A percentile compares a stretch with the other conserved stretches of the same genome.
phyloP scores from a whole-genome alignment of 129 eudicot species.

The Scalesia atractyloides region DNA sequence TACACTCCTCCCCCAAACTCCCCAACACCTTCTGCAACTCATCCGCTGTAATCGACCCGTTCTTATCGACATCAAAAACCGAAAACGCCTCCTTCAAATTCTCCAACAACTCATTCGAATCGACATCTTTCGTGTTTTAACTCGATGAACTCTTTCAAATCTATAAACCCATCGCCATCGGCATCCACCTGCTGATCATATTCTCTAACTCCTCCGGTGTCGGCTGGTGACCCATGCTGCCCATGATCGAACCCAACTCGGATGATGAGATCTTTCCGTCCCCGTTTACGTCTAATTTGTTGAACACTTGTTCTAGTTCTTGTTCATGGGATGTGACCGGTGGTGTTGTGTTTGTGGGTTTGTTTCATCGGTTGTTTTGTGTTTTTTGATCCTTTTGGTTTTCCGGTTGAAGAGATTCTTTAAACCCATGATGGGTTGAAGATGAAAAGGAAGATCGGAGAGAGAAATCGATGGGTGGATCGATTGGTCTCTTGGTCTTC shows the following conservation, averaged over 20 bases:
- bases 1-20: conserved; percentile 54
- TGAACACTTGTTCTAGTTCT: conserved; percentile 48
- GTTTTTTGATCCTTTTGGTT: background rate
- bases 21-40: conserved; percentile 54
- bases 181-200: conserved; percentile 58
- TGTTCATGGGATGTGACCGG: conserved; percentile 16
- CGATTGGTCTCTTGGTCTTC: background rate
- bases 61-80: conserved; percentile 53
- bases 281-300: conserved; percentile 15
- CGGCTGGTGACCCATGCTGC: conserved; percentile 52
- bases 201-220: conserved; percentile 43
- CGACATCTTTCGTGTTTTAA: conserved; percentile 60
- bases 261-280: conserved; percentile 66
- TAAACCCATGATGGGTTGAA: conserved; percentile 16
- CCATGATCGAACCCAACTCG: conserved; percentile 62
- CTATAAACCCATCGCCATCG: conserved; percentile 67
- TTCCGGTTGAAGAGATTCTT: conserved; percentile 18
- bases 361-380: background rate
- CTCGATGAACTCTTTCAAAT: conserved; percentile 52
- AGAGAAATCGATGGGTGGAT: conserved; percentile 1
- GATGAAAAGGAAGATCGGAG: conserved; percentile 11
- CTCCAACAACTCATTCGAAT: conserved; percentile 45
- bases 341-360: background rate
- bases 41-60: conserved; percentile 62
- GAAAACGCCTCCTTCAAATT: conserved; percentile 54